These are phyloP conservation scores for Rhodotorula kratochvilovae DNA, from an alignment of 768 basidiomycete genomes.

Conservation along the genomic window DNA sequence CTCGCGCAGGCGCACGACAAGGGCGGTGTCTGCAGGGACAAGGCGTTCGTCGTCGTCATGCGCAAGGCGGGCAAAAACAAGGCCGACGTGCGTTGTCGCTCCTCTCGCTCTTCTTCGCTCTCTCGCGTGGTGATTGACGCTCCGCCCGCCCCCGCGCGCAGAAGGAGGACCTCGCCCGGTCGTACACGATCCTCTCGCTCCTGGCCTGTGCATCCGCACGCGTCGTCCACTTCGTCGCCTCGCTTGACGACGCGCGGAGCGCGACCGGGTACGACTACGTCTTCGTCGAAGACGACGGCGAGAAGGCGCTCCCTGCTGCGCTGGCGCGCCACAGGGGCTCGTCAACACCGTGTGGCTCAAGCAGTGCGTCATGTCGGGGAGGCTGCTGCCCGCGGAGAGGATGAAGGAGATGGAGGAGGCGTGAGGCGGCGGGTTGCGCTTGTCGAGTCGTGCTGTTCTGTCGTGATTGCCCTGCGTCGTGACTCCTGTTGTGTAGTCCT, in stretches of 20 bases:
- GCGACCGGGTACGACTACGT: slow-evolving; percentile 56
- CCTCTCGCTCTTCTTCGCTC: background rate
- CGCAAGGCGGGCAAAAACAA: slow-evolving; percentile 28
- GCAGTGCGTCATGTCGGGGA: slow-evolving; percentile 64
- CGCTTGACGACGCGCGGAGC: slow-evolving; percentile 51
- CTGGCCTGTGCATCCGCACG: slow-evolving; percentile 73
- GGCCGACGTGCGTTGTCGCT: slow-evolving; percentile 36
- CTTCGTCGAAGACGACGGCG: slow-evolving; percentile 56
- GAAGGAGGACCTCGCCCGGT: background rate
- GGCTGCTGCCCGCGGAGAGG: slow-evolving; percentile 1
- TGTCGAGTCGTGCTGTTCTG: no score
- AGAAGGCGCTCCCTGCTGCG: background rate
- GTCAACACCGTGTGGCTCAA: slow-evolving; percentile 62
- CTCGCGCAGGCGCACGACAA: slow-evolving; percentile 38
- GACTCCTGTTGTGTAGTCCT: no score
- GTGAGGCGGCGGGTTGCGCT: background rate
- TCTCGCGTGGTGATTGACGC: background rate
- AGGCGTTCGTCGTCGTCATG: slow-evolving; percentile 50
- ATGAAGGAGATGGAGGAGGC: background rate
- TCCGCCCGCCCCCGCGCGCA: background rate
- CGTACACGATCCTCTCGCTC: slow-evolving; percentile 52
- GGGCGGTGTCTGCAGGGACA: slow-evolving; percentile 52
- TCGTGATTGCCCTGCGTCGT: no score
- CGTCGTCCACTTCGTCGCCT: slow-evolving; percentile 62
- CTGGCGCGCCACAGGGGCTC: slow-evolving; percentile 9